phyloP scores from a whole-genome alignment of 169 alveolate genomes.

The Plasmodium inui region DNA sequence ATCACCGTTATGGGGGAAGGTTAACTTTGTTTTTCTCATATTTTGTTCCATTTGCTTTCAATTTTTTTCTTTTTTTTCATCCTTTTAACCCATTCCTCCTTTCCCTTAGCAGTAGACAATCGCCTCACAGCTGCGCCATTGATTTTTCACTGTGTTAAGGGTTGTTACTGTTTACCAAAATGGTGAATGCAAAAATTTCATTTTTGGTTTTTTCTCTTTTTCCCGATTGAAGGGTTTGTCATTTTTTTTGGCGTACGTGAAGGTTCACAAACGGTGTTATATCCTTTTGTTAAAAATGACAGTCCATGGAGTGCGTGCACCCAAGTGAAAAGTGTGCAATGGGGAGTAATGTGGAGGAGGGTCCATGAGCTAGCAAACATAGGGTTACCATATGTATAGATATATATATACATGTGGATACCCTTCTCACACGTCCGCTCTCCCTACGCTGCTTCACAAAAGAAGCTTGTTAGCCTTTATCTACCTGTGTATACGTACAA shows the following conservation, averaged over 20 bases:
- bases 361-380: background rate
- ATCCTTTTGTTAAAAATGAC: background rate
- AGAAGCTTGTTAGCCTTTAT: background rate
- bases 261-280: background rate
- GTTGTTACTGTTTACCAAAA: background rate
- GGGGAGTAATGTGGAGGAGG: background rate
- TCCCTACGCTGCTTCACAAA: background rate
- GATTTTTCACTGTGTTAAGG: background rate
- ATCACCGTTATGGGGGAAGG: background rate
- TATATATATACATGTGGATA: background rate
- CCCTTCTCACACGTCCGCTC: background rate
- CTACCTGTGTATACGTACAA: background rate
- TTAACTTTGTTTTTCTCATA: background rate
- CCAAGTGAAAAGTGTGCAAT: background rate
- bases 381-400: background rate
- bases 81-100: background rate
- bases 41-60: background rate
- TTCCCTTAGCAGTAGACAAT: background rate
- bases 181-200: background rate
- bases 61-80: background rate
- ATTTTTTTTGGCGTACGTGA: background rate
- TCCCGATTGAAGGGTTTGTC: background rate
- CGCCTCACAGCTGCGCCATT: background rate
- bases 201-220: background rate
- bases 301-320: background rate